These are phyloP conservation scores for Harringtonia lauricola DNA, from an alignment of 2,329 filamentous ascomycete species.

Conservation along the genomic window DNA sequence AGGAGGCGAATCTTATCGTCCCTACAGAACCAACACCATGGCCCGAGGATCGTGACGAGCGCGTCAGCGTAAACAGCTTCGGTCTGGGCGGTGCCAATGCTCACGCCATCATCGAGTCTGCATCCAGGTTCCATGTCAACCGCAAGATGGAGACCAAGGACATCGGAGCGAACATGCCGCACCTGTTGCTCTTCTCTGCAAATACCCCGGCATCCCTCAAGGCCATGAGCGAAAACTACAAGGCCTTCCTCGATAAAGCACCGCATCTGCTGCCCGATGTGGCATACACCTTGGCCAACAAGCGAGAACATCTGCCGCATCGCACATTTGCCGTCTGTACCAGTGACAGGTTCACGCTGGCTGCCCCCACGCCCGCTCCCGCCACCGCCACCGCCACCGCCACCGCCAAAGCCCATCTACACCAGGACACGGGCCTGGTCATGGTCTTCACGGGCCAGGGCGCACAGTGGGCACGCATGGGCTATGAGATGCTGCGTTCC, in stretches of 20 bases:
- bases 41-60: constrained; percentile 16
- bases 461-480: constrained; percentile 24
- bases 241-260: background rate
- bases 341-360: constrained; percentile 10
- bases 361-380: background rate
- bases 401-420: too few relatives aligned
- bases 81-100: constrained; percentile 25
- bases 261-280: background rate
- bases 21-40: constrained; percentile 18
- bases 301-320: background rate
- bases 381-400: too few relatives aligned
- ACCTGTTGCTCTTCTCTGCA: background rate
- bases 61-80: constrained; percentile 22
- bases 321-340: background rate
- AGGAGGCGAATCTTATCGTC: constrained; percentile 17
- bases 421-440: too few relatives aligned
- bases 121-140: background rate
- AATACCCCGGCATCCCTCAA: background rate
- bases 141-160: too few relatives aligned
- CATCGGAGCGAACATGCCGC: background rate
- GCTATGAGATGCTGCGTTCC: constrained; percentile 1
- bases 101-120: constrained; percentile 13
- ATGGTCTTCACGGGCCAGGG: constrained; percentile 26
- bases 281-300: background rate
- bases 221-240: background rate